A percentile compares a stretch with the other conserved stretches of the same genome.
Conservation (phyloP, 352 stramenopile species). For the Phytopythium boreale region DNA sequence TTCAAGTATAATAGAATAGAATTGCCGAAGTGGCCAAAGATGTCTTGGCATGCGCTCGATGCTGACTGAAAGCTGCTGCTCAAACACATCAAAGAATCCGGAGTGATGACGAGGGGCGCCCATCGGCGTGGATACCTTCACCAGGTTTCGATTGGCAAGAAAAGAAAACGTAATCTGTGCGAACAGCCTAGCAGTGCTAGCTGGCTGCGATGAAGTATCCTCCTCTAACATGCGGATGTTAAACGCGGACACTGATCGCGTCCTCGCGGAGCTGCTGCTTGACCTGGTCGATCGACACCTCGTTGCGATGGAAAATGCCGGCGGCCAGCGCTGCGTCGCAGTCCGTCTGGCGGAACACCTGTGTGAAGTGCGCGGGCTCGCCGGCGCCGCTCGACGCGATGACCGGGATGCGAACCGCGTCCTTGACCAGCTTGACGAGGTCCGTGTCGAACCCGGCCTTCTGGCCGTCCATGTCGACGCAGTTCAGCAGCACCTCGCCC, state of each 20-base stretch:
- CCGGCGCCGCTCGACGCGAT: constrained; percentile 97
- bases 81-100: too few species aligned
- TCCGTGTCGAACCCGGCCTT: constrained; percentile 86
- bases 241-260: constrained; percentile 67
- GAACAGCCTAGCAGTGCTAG: too few species aligned
- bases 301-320: constrained; percentile 98
- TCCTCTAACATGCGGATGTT: constrained; percentile 5
- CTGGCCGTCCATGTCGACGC: constrained; percentile 99
- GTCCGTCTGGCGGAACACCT: constrained; percentile 92
- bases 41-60: too few species aligned
- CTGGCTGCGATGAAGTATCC: too few species aligned
- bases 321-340: constrained; percentile 96
- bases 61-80: too few species aligned
- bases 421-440: constrained; percentile 67
- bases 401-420: constrained; percentile 94
- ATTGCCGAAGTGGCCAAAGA: too few species aligned
- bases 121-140: too few species aligned
- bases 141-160: background rate
- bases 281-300: constrained; percentile 94
- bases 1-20: too few species aligned
- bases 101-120: too few species aligned
- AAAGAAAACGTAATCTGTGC: too few species aligned
- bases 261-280: constrained; percentile 88
- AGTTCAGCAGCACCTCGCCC: constrained; percentile 98
- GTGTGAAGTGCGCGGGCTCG: constrained; percentile 91